A percentile compares a stretch with the other conserved stretches of the same genome.
These are phyloP conservation scores for Oryza brachyantha DNA, from an alignment of 176 grass and related monocot species.

Conservation along the genomic window DNA sequence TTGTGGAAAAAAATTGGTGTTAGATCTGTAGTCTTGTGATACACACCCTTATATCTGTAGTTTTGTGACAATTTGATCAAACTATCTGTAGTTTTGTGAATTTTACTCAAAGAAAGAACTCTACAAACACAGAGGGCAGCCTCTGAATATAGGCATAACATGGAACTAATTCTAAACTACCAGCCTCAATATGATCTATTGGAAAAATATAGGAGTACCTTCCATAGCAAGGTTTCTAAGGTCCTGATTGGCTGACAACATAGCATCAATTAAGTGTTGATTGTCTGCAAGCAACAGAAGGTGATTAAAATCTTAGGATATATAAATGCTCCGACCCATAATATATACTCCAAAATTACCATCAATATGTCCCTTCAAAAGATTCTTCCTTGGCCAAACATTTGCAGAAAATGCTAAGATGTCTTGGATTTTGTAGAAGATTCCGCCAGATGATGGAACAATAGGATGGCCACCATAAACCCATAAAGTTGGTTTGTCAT, in stretches of 20 bases:
- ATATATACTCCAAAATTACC: conserved; percentile 44
- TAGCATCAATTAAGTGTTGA: conserved; percentile 34
- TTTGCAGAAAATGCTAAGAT: conserved; percentile 54
- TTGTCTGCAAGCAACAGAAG: conserved; percentile 53
- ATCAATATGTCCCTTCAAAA: conserved; percentile 46
- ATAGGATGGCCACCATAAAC: conserved; percentile 73
- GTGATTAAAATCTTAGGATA: conserved; percentile 14
- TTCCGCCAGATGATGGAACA: conserved; percentile 54
- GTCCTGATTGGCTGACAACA: conserved; percentile 66
- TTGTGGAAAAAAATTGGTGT: too few species aligned
- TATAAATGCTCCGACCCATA: not conserved
- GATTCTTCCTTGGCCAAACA: conserved; percentile 58
- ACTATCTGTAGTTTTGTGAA: too few species aligned
- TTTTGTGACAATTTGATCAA: too few species aligned
- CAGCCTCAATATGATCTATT: not conserved
- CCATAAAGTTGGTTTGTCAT: conserved; percentile 71
- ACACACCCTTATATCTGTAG: too few species aligned
- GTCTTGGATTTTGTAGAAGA: conserved; percentile 63
- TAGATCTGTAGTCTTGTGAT: too few species aligned
- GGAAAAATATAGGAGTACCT: conserved; percentile 45
- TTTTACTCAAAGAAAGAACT: not conserved
- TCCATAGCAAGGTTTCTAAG: conserved; percentile 61
- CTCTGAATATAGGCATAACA: not conserved
- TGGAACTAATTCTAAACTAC: not conserved
- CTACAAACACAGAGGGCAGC: not conserved